Base-by-base conservation (phyloP, 2,329 filamentous ascomycete genomes). In the Sclerotinia trifoliorum region DNA sequence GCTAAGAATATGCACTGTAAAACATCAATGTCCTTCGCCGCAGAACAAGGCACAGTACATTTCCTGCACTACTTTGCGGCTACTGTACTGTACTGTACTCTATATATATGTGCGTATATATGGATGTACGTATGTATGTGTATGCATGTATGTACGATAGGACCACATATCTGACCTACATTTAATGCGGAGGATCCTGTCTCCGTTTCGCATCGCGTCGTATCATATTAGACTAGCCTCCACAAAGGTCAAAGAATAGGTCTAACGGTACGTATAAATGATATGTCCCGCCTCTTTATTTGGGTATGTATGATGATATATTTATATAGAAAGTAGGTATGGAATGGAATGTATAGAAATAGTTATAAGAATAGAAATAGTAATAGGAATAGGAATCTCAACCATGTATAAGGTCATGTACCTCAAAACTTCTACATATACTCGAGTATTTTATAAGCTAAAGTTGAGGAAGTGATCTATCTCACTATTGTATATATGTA, bases 81-180 rank as follows among this genome's bases (percentile, higher is more conserved):
- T 62, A 51, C 29, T 62, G 58, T 39, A 15, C n/a, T 52, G 17
- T 29, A 42, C 39, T 42, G 29, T 29, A 29, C 29, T 4, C 32
- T 35, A 35, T 39, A 39, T 42, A 42, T 42, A 42, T 42, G 5
- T 52, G 11, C 26, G 49, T n/a, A 26, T n/a, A n/a, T 54, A 29
- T 26, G 51, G 6, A 54, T 54, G 3, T 26, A 19, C 15, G 26
- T 35, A 19, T 13, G 26, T 54, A 5, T 58, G 24, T 26, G 17
- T 64, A 54, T 42, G 48, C n/a, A 64, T 64, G 48, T 55, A 64
- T 39, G 49, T 55, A 64, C 49, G 61, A 64, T 52, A 54, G 48
- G 46, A 64, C 49, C 49, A n/a, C 49, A 64, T 62, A 51, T 62
- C 58, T 39, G 58, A 62, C 58, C 58, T 51, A 62, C 58, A 51